Evolutionary conservation across 2,329 filamentous ascomycete genomes (phyloP), one percentile per base, ranked within the genome.

Genomic region (Macrophomina phaseolina): DNA sequence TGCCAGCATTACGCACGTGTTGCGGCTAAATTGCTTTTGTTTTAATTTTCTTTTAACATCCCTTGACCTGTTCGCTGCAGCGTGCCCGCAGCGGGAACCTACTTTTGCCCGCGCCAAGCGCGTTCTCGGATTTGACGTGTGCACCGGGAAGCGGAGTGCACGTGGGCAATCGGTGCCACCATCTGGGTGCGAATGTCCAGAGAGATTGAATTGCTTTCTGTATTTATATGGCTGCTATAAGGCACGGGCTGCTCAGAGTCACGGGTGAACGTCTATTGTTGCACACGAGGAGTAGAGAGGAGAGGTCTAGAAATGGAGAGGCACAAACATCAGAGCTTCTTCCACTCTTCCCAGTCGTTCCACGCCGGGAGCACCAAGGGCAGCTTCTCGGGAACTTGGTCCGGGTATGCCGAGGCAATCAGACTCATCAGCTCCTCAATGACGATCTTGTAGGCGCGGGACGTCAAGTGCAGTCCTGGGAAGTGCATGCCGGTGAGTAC

Each of bases 381-480:
- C 30, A 89, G 74, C 7, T 78, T 78, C 48, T 84, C 83, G 1
- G 87, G 85, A 34, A 78, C 73, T 67, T 86, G 80, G 64, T 89
- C 86, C 1, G 88, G 86, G 79, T 84, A 86, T 34, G 80, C 77
- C 55, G 77, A 70, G 52, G 74, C 72, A 68, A 90, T 85, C 9
- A 83, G 71, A 61, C 82, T 80, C 76, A 85, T 82, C 42, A 89
- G 69, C 70, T 85, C 83, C 5, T 83, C 76, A 69, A 81, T 88
- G 42, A 89, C 77, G 18, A 89, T 74, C 38, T 82, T 75, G 71
- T 90, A 90, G 4, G 85, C 88, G 34, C 77, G 77, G 0, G 84
- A 79, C 32, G 81, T 84, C 69, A 90, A 82, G 76, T 90, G 88
- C 55, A 90, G 77, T 5, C 85, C 84, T 84, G 63, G n/a, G 8